These are phyloP conservation scores for Coprinopsis cinerea DNA, from an alignment of 768 basidiomycete genomes.

Conservation along the genomic window DNA sequence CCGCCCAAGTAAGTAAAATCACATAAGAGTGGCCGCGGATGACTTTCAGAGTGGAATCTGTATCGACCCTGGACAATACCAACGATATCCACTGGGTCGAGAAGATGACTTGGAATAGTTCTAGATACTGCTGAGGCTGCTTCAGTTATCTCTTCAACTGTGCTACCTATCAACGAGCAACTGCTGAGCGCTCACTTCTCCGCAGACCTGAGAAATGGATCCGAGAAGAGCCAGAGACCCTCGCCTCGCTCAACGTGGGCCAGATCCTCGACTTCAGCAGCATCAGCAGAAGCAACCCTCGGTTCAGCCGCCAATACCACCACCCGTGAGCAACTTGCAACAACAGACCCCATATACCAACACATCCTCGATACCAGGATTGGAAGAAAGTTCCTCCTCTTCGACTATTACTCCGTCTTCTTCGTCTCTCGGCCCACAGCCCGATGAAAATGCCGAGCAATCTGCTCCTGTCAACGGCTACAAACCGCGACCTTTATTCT, in stretches of 20 bases:
- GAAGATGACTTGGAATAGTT: constrained; percentile 70
- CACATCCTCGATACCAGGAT: neutral
- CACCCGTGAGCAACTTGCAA: neutral
- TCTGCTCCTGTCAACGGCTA: constrained; percentile 25
- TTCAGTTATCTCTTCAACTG: constrained; percentile 15
- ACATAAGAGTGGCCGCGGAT: constrained; percentile 49
- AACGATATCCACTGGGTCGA: constrained; percentile 45
- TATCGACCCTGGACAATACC: constrained; percentile 51
- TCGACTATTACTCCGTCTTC: neutral
- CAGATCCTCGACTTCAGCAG: constrained; percentile 57
- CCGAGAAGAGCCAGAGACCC: constrained; percentile 78
- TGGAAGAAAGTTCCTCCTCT: neutral
- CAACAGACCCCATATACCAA: neutral
- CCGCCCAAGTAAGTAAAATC: too few relatives aligned
- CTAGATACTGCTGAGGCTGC: constrained; percentile 87
- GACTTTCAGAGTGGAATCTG: constrained; percentile 91
- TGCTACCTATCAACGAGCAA: constrained; percentile 11
- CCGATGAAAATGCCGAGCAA: constrained; percentile 4
- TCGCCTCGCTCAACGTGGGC: constrained; percentile 66
- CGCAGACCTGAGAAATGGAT: constrained; percentile 63
- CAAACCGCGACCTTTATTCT: constrained; percentile 80
- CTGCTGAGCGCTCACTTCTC: too few relatives aligned
- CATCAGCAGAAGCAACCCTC: constrained; percentile 9
- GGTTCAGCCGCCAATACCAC: constrained; percentile 1
- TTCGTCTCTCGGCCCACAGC: neutral